A percentile compares a stretch with the other conserved stretches of the same genome.
These are phyloP conservation scores for Citrus trifoliata DNA, from an alignment of 345 rosid species.

Conservation along the genomic window DNA sequence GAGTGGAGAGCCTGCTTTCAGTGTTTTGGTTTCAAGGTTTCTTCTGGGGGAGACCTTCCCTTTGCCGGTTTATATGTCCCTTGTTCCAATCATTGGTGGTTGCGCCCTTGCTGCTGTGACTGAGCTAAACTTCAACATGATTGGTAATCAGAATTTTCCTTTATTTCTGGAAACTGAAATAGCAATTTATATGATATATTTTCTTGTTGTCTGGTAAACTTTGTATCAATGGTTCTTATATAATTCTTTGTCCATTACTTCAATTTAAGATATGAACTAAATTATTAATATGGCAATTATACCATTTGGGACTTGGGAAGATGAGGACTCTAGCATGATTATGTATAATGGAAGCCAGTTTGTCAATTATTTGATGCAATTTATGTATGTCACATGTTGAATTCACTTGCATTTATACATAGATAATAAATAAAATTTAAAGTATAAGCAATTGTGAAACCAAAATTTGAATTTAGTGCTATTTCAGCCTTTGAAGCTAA, in stretches of 20 bases:
- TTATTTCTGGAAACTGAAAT: slow-evolving; percentile 2
- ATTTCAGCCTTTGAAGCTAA: not conserved
- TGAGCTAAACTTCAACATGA: slow-evolving; percentile 98
- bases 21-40: slow-evolving; percentile 87
- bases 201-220: not conserved
- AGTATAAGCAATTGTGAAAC: not conserved
- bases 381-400: not conserved
- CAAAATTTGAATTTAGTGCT: not conserved
- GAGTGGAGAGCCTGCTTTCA: slow-evolving; percentile 99
- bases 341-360: not conserved
- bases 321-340: not conserved
- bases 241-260: not conserved
- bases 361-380: not conserved
- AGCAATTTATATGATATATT: not conserved
- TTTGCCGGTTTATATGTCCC: slow-evolving; percentile 72
- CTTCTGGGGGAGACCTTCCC: slow-evolving; percentile 91
- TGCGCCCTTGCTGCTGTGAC: slow-evolving; percentile 97
- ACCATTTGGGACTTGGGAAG: not conserved
- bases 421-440: not conserved
- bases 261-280: not conserved
- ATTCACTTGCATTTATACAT: not conserved
- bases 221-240: not conserved
- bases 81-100: slow-evolving; percentile 96
- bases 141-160: slow-evolving; percentile 40
- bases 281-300: not conserved